Evolutionary conservation across 495 filamentous ascomycete genomes (phyloP).

Genomic region (Ascobolus immersus): DNA sequence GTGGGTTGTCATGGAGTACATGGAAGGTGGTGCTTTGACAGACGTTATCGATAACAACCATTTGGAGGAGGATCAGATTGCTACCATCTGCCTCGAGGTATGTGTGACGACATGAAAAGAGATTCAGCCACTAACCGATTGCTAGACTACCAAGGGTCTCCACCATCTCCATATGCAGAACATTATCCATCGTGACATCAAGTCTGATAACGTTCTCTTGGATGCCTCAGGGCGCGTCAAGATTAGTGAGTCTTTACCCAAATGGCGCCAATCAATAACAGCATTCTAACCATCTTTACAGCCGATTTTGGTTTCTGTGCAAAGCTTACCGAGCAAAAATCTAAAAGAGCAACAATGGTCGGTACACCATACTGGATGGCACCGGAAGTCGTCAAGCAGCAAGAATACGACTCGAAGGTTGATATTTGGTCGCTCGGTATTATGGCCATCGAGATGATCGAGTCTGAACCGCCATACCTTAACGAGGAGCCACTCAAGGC

Average conservation of each 20-base stretch:
- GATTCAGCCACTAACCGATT: background rate
- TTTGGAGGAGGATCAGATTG: conserved; percentile 88
- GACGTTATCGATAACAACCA: conserved; percentile 96
- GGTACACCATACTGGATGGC: conserved; percentile 99
- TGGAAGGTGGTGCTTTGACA: conserved; percentile 92
- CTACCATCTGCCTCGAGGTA: conserved; percentile 91
- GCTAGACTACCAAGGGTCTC: conserved; percentile 77
- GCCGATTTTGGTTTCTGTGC: conserved; percentile 98
- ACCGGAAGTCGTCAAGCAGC: conserved; percentile 95
- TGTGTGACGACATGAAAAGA: conserved; percentile 6
- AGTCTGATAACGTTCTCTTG: conserved; percentile 90
- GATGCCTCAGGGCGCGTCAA: conserved; percentile 89
- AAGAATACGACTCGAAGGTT: conserved; percentile 93
- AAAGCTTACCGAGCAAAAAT: conserved; percentile 89
- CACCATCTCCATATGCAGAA: conserved; percentile 82
- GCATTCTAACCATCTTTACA: conserved; percentile 15
- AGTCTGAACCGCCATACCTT: conserved; percentile 87
- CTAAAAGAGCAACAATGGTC: conserved; percentile 95
- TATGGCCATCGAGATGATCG: conserved; percentile 99
- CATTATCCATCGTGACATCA: conserved; percentile 98
- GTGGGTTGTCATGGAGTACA: conserved; percentile 99
- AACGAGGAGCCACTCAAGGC: conserved; percentile 96
- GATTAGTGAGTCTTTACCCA: conserved; percentile 43
- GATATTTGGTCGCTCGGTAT: conserved; percentile 98
- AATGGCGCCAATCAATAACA: conserved; percentile 15